A percentile compares a stretch with the other conserved stretches of the same genome.
These are phyloP conservation scores for Irpex lacteus DNA, from an alignment of 1,284 basidiomycete species.

Conservation along the genomic window DNA sequence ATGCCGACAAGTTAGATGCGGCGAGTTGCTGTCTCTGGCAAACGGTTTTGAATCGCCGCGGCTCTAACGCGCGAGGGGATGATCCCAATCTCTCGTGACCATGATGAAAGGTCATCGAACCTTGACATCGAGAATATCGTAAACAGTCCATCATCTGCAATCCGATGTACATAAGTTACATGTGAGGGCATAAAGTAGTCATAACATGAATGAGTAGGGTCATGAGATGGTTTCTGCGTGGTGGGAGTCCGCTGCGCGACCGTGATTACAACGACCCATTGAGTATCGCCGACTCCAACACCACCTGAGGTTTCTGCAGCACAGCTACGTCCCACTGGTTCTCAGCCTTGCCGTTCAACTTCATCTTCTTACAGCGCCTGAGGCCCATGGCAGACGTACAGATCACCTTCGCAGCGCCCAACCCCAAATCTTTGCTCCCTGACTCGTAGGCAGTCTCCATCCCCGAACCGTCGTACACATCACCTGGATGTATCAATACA, in stretches of 20 bases:
- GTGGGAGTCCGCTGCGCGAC: not conserved
- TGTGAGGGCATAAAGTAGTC: not conserved
- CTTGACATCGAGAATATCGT: no score
- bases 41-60: no score
- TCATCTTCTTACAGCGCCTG: conserved; percentile 12
- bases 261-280: not conserved
- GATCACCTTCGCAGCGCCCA: conserved; percentile 8
- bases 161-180: not conserved
- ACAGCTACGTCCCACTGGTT: conserved; percentile 15
- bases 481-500: conserved; percentile 15
- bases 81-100: no score
- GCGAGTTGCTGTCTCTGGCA: no score
- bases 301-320: conserved; percentile 13
- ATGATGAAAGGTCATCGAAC: no score
- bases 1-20: no score
- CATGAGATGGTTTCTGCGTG: not conserved
- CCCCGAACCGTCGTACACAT: conserved; percentile 10
- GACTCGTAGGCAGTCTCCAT: conserved; percentile 12
- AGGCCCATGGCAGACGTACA: conserved; percentile 14
- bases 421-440: not conserved
- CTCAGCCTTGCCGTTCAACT: conserved; percentile 6
- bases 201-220: not conserved
- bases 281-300: conserved; percentile 10
- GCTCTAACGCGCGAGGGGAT: no score
- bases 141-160: not conserved